Conservation (phyloP, 2,329 filamentous ascomycete genomes). For the Venturia aucupariae region DNA sequence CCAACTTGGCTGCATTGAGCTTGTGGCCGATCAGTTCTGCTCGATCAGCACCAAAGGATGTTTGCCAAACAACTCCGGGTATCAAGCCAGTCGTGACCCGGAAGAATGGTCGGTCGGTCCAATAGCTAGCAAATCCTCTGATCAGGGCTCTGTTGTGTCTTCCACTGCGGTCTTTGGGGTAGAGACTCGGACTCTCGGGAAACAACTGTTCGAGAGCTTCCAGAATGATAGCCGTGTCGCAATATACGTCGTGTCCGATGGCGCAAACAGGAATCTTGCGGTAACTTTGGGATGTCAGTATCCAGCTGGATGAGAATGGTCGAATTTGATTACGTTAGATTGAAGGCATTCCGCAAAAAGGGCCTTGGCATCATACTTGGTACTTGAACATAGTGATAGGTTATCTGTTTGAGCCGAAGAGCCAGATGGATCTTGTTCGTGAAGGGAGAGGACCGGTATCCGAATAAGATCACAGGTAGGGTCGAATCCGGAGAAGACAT, state of each 20-base stretch:
- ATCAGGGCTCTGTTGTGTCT: conserved; percentile 29
- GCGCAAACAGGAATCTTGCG: conserved; percentile 29
- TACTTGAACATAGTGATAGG: conserved; percentile 25
- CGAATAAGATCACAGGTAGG: neutral
- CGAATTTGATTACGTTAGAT: conserved; percentile 18
- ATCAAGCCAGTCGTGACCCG: conserved; percentile 33
- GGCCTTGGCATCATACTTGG: conserved; percentile 31
- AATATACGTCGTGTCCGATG: conserved; percentile 27
- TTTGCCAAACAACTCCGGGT: conserved; percentile 30
- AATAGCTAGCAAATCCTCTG: conserved; percentile 33
- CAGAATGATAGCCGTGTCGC: conserved; percentile 27
- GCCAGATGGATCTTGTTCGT: conserved; percentile 30
- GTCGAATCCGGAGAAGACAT: neutral
- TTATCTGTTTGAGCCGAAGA: conserved; percentile 29
- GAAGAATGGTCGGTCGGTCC: conserved; percentile 33
- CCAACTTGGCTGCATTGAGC: conserved; percentile 30
- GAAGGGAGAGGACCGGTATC: conserved; percentile 23
- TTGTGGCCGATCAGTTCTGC: conserved; percentile 31
- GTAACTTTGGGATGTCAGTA: conserved; percentile 19
- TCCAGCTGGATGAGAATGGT: neutral
- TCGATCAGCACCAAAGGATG: conserved; percentile 31
- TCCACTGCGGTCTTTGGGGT: conserved; percentile 25
- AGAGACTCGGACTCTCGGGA: conserved; percentile 23
- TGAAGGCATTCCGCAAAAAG: conserved; percentile 27
- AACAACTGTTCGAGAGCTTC: conserved; percentile 27